A percentile compares a stretch with the other conserved stretches of the same genome.
Conservation (phyloP, 2,329 filamentous ascomycete genomes). For the Beauveria bassiana region DNA sequence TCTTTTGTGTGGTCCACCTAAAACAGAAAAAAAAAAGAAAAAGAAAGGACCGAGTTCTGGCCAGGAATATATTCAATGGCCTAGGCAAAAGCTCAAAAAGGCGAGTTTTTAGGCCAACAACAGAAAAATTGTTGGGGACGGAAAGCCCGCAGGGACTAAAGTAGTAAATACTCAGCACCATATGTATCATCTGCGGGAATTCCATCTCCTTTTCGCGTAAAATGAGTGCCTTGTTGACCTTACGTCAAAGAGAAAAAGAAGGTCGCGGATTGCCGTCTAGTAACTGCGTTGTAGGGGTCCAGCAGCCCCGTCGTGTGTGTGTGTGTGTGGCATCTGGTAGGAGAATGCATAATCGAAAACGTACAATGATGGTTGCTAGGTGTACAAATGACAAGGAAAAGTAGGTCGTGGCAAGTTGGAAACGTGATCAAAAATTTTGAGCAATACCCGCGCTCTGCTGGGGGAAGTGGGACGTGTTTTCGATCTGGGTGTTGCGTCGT, state of each 20-base stretch:
- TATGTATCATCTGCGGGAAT: not conserved
- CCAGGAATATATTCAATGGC: not conserved
- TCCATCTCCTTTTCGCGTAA: not conserved
- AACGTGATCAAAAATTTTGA: constrained; percentile 72
- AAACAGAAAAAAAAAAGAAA: not conserved
- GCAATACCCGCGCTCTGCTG: constrained; percentile 92
- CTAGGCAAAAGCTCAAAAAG: not conserved
- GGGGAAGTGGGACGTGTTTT: constrained; percentile 81
- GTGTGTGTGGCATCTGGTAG: not conserved
- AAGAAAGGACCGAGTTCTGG: not conserved
- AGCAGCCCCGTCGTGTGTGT: not conserved
- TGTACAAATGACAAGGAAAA: constrained; percentile 12
- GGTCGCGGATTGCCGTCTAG: not conserved
- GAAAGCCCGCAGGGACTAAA: not conserved
- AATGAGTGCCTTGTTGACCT: not conserved
- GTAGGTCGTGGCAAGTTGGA: constrained; percentile 10
- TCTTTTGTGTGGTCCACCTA: not conserved
- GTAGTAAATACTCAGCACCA: not conserved
- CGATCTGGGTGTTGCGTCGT: constrained; percentile 86
- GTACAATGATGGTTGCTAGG: not conserved
- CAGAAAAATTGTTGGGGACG: not conserved
- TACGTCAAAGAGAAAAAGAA: not conserved
- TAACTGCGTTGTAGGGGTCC: not conserved
- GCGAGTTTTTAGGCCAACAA: not conserved
- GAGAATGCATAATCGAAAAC: not conserved